Conservation (phyloP, 495 filamentous ascomycete species). For the Annulohypoxylon moriforme region DNA sequence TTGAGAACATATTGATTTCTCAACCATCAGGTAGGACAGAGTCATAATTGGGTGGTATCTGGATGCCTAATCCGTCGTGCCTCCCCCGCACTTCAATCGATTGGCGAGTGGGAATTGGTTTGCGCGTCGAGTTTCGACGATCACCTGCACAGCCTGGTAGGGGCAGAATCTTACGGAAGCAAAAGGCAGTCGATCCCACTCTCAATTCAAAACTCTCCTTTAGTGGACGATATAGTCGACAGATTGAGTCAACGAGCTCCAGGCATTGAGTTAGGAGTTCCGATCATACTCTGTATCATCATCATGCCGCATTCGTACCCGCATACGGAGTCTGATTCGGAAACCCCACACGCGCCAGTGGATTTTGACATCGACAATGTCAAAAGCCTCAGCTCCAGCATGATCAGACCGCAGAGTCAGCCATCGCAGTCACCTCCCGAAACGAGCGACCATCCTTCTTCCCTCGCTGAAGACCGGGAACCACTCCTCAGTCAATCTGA, state of each 20-base stretch:
- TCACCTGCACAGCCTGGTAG: constrained; percentile 5
- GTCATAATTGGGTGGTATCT: constrained; percentile 18
- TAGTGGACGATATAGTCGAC: neutral
- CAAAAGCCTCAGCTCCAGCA: constrained; percentile 5
- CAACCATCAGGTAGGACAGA: neutral
- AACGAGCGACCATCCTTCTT: neutral
- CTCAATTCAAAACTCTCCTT: neutral
- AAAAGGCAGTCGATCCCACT: neutral
- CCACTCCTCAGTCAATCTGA: constrained; percentile 17
- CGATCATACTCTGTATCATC: neutral
- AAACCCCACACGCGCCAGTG: neutral
- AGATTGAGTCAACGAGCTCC: neutral
- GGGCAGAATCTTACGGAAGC: neutral
- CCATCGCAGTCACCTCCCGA: neutral
- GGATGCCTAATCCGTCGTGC: neutral
- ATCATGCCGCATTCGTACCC: constrained; percentile 6
- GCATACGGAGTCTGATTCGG: neutral
- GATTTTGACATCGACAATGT: constrained; percentile 8
- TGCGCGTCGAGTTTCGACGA: constrained; percentile 4
- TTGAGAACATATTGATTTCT: neutral
- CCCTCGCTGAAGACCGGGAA: constrained; percentile 6
- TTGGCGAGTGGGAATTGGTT: neutral
- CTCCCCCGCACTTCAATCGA: constrained; percentile 9
- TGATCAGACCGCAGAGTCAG: neutral
- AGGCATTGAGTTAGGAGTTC: neutral